Evolutionary conservation across 208 protist species (phyloP), one percentile per base, ranked within the genome.

Genomic region (Leishmania mexicana): DNA sequence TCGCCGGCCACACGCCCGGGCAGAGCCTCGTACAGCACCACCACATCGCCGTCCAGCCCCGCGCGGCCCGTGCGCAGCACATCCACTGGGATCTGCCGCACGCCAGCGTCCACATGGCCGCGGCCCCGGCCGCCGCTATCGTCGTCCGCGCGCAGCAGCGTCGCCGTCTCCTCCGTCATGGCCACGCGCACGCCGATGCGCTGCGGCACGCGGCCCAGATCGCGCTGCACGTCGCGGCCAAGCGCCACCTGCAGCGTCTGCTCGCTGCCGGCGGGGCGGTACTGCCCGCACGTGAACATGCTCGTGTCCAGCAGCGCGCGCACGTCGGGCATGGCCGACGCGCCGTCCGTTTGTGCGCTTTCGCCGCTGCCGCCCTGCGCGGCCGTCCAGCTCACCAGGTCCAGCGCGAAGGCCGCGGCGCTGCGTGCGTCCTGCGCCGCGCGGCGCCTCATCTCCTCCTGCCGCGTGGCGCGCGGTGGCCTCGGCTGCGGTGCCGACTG

Each of bases 141-240:
- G 53, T 68, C 7, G 1, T 74, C 54, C 28, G 68, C 80, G 24
- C 84, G 77, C 85, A 91, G 78, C 49, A 89, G 85, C 75, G 78
- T 58, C 60, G 75, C 83, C 67, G 88, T 89, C 64, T 89, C 88
- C 80, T 88, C 88, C 73, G 85, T 88, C 78, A 88, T 75, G 73
- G 80, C 85, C 11, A 88, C 60, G 60, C 62, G 64, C 54, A 80
- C 83, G 51, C 85, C 85, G 57, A 85, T 78, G 79, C 58, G 58
- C 42, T 73, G 60, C 45, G 86, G 81, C 42, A 89, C 68, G 47
- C 70, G 57, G 47, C 83, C 82, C 40, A 91, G 51, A 21, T 82
- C 71, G 64, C 77, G 78, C 62, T 80, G 74, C 79, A 83, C 57
- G 75, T 89, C 78, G 68, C 85, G 85, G 65, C 87, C 83, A 28